Evolutionary conservation across 2,329 filamentous ascomycete species (phyloP).

Genomic region (Diaporthe destruens): DNA sequence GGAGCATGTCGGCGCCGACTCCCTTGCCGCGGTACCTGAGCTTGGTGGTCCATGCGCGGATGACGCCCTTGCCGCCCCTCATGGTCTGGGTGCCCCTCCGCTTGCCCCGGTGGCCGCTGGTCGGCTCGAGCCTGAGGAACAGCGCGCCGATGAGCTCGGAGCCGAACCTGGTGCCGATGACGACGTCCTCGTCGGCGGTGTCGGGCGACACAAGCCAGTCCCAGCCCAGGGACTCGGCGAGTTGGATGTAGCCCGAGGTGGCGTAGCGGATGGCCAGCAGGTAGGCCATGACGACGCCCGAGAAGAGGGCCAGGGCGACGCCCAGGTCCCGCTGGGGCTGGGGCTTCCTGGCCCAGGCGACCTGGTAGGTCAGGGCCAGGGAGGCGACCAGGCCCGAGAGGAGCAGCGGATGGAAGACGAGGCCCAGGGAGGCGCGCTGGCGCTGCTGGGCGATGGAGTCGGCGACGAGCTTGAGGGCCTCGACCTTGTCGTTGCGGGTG

Average conservation of each 20-base stretch:
- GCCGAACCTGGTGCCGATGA: conserved; percentile 77
- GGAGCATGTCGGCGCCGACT: conserved; percentile 78
- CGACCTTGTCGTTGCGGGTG: conserved; percentile 70
- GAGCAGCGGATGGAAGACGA: conserved; percentile 73
- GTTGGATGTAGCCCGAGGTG: conserved; percentile 71
- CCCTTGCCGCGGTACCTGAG: conserved; percentile 77
- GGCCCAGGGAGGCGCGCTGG: conserved; percentile 71
- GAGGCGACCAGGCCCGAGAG: conserved; percentile 60
- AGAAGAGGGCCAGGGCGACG: conserved; percentile 67
- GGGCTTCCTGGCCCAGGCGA: conserved; percentile 55
- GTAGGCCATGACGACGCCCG: conserved; percentile 73
- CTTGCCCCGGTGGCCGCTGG: conserved; percentile 56
- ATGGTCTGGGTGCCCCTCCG: conserved; percentile 54
- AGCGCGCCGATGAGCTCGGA: conserved; percentile 77
- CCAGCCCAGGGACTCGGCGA: conserved; percentile 72
- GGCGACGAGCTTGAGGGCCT: conserved; percentile 79
- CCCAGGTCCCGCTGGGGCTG: conserved; percentile 62
- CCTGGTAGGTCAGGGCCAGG: conserved; percentile 60
- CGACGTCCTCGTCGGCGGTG: conserved; percentile 63
- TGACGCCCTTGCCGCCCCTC: conserved; percentile 74
- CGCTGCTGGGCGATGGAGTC: conserved; percentile 88
- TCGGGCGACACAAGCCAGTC: conserved; percentile 67
- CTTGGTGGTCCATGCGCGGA: conserved; percentile 86
- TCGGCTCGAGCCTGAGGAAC: conserved; percentile 74
- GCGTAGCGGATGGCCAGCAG: conserved; percentile 72